Evolutionary conservation across 2,329 filamentous ascomycete genomes (phyloP), one percentile per base, ranked within the genome.

Genomic region (Fusarium secorum): DNA sequence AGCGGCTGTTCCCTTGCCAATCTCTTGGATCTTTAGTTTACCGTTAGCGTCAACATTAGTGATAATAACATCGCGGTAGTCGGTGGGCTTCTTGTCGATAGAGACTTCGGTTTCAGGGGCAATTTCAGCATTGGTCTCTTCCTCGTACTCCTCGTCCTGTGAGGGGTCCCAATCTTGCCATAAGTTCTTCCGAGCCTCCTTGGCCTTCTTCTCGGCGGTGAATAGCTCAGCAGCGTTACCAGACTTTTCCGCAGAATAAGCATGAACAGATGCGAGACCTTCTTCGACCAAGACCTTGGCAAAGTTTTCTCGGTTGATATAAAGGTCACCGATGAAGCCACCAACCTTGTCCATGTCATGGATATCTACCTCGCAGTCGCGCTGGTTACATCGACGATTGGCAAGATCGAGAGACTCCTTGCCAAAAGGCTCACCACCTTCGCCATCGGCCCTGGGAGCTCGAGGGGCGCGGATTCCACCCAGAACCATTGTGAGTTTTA

Each of bases 91-190:
- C 83, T 92, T 91, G 74, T 90, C 86, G 48, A 87, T 81, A 20
- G 86, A 83, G 20, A 88, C 85, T 63, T 86, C 85, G 3, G 81
- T 79, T 24, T 85, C 84, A 22, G 86, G 85, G 14, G 78, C 81
- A 30, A 77, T 68, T 65, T 91, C 89, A 15, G 84, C 84, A 28
- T 88, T 83, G 22, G 85, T 84, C 7, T 83, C 83, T 10, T 85
- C 83, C 45, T 86, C 86, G 38, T 85, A 87, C 7, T 89, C 89
- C 66, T 88, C 89, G 42, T 98, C 95, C 78, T 96, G 90, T 35
- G 91, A 93, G 13, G 96, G 95, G 79, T 98, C 94, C 89, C 94
- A 98, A 82, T 97, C 90, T 72, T 95, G 90, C 95, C 96, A 99
- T 73, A 98, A 80, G 49, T 93, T 93, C 84, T 95, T 97, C 67